Conservation (phyloP, 73 alveolate genomes). For the Paramecium biaurelia region DNA sequence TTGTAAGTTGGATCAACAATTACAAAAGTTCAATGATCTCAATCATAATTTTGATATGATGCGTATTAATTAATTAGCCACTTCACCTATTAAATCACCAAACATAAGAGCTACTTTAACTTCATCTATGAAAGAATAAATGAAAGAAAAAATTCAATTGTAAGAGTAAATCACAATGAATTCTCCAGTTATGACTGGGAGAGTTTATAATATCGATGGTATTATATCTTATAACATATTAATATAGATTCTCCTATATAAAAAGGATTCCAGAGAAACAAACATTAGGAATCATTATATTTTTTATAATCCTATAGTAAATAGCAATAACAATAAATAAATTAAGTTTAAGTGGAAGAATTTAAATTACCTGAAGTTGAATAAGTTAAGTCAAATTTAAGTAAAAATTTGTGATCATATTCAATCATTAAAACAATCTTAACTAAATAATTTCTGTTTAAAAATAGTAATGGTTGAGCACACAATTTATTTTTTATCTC, state of each 20-base stretch:
- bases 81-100: constrained; percentile 24
- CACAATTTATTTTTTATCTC: no score
- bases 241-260: not conserved
- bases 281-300: not conserved
- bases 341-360: not conserved
- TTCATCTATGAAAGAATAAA: not conserved
- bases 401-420: constrained; percentile 27
- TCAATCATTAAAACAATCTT: not conserved
- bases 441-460: not conserved
- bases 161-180: not conserved
- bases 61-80: not conserved
- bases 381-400: constrained; percentile 12
- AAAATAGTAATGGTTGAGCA: not conserved
- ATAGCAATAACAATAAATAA: not conserved
- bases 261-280: not conserved
- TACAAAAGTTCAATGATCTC: not conserved
- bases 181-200: not conserved
- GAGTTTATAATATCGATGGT: not conserved
- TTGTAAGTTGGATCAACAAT: not conserved
- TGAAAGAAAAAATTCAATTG: not conserved
- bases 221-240: not conserved
- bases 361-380: not conserved
- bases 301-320: not conserved
- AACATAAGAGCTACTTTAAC: not conserved
- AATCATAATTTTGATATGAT: not conserved